Conservation (phyloP, 2,329 filamentous ascomycete species). For the Pleurostoma richardsiae region DNA sequence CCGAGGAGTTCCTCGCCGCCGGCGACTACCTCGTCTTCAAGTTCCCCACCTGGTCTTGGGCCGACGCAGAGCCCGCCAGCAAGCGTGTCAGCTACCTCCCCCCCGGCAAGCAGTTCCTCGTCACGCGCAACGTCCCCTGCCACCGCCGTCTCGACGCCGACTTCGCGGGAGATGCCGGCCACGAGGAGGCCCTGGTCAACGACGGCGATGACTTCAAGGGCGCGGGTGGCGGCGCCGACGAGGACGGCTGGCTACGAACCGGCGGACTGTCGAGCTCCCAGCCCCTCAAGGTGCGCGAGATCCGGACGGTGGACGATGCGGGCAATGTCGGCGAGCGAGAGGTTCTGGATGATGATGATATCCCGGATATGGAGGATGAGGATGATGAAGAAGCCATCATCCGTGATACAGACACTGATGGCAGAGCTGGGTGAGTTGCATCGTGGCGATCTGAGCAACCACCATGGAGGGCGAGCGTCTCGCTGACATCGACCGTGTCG, state of each 20-base stretch:
- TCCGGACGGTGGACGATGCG: slow-evolving; percentile 82
- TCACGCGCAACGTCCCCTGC: slow-evolving; percentile 92
- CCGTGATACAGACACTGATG: slow-evolving; percentile 56
- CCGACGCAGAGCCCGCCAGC: slow-evolving; percentile 74
- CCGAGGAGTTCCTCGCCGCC: slow-evolving; percentile 91
- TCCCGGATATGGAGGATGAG: slow-evolving; percentile 97
- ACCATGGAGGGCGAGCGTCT: slow-evolving; percentile 4
- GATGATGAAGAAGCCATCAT: slow-evolving; percentile 98
- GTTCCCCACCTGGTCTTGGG: slow-evolving; percentile 98
- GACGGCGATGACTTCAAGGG: slow-evolving; percentile 64
- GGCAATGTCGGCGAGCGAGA: slow-evolving; percentile 77
- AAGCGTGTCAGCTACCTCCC: slow-evolving; percentile 81
- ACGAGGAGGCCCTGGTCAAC: slow-evolving; percentile 79
- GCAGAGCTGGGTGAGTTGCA: slow-evolving; percentile 35
- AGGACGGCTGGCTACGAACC: slow-evolving; percentile 89
- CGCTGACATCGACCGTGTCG: slow-evolving; percentile 8
- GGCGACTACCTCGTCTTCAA: slow-evolving; percentile 99
- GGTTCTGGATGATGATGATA: slow-evolving; percentile 70
- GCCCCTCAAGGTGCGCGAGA: slow-evolving; percentile 72
- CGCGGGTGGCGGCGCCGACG: slow-evolving; percentile 47
- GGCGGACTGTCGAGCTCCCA: slow-evolving; percentile 73
- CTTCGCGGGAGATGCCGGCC: slow-evolving; percentile 82
- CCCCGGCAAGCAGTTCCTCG: slow-evolving; percentile 86
- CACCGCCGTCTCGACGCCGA: slow-evolving; percentile 87
- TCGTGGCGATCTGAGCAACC: neutral